phyloP scores from a whole-genome alignment of 2,329 filamentous ascomycete species.

The Aspergillus novofumigatus region DNA sequence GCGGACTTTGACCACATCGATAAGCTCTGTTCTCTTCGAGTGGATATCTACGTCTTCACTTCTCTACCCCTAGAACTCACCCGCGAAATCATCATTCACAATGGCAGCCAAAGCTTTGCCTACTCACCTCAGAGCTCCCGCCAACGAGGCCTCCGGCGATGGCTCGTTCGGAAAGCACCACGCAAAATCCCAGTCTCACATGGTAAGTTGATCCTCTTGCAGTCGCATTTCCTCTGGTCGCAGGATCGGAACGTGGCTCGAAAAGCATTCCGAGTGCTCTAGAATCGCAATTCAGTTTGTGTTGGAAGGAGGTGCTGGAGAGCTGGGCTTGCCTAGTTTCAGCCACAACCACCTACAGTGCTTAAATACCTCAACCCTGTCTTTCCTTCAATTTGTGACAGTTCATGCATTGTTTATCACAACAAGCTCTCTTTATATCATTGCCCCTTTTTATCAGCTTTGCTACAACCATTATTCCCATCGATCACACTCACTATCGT shows the following conservation, averaged over 20 bases:
- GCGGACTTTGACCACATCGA: background rate
- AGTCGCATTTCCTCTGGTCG: background rate
- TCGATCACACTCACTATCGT: background rate
- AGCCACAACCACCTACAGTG: background rate
- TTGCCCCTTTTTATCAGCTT: background rate
- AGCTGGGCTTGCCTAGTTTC: background rate
- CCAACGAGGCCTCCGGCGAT: constrained; percentile 39
- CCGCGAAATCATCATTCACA: constrained; percentile 19
- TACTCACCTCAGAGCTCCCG: constrained; percentile 68
- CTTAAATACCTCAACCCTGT: background rate
- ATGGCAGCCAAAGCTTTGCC: constrained; percentile 80
- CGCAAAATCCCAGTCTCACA: constrained; percentile 53
- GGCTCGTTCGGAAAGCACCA: constrained; percentile 47
- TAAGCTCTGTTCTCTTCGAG: background rate
- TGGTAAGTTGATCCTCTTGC: constrained; percentile 41
- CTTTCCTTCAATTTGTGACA: background rate
- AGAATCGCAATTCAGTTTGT: background rate
- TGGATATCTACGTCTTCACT: background rate
- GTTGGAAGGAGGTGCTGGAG: background rate
- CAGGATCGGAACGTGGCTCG: background rate
- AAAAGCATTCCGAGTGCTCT: background rate
- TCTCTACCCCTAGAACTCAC: background rate
- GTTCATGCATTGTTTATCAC: background rate
- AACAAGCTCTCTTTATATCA: background rate
- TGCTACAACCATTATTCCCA: background rate